A percentile compares a stretch with the other conserved stretches of the same genome.
These are phyloP conservation scores for Atalantia buxifolia DNA, from an alignment of 345 rosid species.

Conservation along the genomic window DNA sequence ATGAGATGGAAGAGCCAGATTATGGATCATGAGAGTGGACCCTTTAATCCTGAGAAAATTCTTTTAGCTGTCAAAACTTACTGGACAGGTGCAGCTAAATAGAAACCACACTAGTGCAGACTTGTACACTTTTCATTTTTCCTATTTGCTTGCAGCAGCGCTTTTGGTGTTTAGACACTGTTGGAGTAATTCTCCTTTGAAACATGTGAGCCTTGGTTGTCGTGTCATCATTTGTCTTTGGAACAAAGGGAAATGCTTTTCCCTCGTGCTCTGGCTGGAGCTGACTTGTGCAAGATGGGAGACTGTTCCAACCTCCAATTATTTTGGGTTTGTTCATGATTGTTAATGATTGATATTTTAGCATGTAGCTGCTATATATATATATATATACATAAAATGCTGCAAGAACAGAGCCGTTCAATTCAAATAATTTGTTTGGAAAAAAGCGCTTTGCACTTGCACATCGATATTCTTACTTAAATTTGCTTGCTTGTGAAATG, in stretches of 20 bases:
- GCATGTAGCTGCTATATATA: neutral
- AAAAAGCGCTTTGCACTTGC: neutral
- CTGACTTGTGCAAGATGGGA: neutral
- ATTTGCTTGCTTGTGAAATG: neutral
- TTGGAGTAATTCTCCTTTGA: neutral
- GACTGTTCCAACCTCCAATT: neutral
- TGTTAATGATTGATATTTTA: neutral
- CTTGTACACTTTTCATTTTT: neutral
- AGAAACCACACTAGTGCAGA: constrained; percentile 26
- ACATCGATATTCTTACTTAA: neutral
- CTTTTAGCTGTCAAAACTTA: constrained; percentile 81
- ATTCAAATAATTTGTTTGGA: neutral
- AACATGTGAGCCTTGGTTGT: neutral
- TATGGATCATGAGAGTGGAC: constrained; percentile 92
- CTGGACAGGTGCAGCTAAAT: constrained; percentile 70
- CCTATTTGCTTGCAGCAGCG: neutral
- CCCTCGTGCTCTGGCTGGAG: neutral
- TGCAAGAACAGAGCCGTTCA: neutral
- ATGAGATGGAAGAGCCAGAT: constrained; percentile 88
- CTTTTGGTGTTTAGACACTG: neutral
- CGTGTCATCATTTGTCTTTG: no score
- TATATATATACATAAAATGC: neutral
- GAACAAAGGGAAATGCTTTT: neutral
- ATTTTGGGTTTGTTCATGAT: neutral
- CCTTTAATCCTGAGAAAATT: constrained; percentile 89